phyloP scores from a whole-genome alignment of 345 rosid genomes.

The Trapa incisa region DNA sequence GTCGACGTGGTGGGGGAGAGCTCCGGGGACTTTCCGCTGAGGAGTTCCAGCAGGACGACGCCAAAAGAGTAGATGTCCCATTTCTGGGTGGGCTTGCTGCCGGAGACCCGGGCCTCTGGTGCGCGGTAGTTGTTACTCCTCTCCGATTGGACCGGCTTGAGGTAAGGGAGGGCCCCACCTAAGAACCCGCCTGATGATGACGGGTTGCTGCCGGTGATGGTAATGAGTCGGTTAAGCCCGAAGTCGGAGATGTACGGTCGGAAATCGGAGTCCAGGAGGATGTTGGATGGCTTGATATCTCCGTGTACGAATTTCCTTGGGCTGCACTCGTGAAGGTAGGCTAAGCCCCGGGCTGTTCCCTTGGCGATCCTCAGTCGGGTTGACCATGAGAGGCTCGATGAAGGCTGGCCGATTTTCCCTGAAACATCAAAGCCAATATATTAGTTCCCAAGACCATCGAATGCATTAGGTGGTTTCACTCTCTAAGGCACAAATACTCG shows the following conservation, averaged over 20 bases:
- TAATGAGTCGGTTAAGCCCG: conserved; percentile 68
- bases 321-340: conserved; percentile 95
- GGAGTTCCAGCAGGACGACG: conserved; percentile 66
- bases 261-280: conserved; percentile 72
- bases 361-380: conserved; percentile 66
- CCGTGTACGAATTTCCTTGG: conserved; percentile 90
- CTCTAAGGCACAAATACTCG: too few species aligned
- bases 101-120: conserved; percentile 68
- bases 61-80: conserved; percentile 91
- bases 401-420: conserved; percentile 82
- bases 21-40: conserved; percentile 90
- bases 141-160: conserved; percentile 47
- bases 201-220: conserved; percentile 52
- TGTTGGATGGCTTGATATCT: conserved; percentile 81
- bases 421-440: not conserved
- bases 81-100: conserved; percentile 57
- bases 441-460: not conserved
- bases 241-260: conserved; percentile 72
- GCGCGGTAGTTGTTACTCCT: conserved; percentile 58
- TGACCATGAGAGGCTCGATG: conserved; percentile 74
- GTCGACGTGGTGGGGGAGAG: conserved; percentile 59
- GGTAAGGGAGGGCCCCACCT: conserved; percentile 70
- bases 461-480: too few species aligned
- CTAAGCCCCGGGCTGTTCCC: conserved; percentile 88
- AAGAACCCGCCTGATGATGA: conserved; percentile 64